Evolutionary conservation across 352 stramenopile genomes (phyloP).

Genomic region (Thalassiosira livingstoniorum): DNA sequence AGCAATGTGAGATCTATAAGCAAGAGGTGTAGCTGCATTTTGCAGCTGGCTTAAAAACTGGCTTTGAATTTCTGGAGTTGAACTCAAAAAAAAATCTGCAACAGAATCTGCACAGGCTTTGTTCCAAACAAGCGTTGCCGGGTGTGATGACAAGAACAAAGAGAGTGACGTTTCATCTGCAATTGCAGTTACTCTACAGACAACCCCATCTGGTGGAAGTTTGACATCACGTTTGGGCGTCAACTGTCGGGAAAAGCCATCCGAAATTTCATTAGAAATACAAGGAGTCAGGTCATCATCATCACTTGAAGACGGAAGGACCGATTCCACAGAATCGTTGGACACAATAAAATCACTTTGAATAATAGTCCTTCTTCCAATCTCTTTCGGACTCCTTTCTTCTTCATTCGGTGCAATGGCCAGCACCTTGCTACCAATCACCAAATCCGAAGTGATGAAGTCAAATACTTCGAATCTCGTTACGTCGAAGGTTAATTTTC

Average conservation of each 20-base stretch:
- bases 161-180: constrained; percentile 54
- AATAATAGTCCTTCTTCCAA: constrained; percentile 8
- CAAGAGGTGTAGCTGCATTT: constrained; percentile 75
- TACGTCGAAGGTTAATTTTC: constrained; percentile 78
- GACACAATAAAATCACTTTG: constrained; percentile 1
- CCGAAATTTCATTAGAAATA: not conserved
- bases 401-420: constrained; percentile 37
- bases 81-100: constrained; percentile 68
- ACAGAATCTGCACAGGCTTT: constrained; percentile 62
- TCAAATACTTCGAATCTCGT: constrained; percentile 71
- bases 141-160: constrained; percentile 70
- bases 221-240: constrained; percentile 8
- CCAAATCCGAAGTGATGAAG: constrained; percentile 32
- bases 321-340: not conserved
- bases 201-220: constrained; percentile 62
- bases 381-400: not conserved
- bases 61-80: constrained; percentile 58
- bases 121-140: constrained; percentile 80
- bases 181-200: constrained; percentile 67
- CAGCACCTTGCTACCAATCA: constrained; percentile 45
- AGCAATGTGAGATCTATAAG: constrained; percentile 75
- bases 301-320: not conserved
- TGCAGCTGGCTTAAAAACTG: constrained; percentile 69
- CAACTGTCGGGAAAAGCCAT: constrained; percentile 8
- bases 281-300: not conserved